phyloP scores from a whole-genome alignment of 73 alveolate species.

The Breviolum minutum region DNA sequence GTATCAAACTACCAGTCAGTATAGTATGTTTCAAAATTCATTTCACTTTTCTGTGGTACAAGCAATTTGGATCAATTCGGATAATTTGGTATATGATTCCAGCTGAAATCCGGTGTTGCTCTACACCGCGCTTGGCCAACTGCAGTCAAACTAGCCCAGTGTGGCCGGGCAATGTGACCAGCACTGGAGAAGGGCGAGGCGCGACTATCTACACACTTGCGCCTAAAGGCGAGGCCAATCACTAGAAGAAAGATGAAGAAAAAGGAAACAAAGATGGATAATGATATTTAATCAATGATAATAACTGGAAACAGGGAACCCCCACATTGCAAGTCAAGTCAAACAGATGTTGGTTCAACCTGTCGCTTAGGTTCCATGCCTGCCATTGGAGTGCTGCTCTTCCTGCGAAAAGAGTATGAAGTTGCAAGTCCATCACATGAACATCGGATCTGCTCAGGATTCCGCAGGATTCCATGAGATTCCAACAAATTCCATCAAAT shows the following conservation, averaged over 20 bases:
- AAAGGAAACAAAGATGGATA: too few relatives aligned
- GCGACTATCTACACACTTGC: conserved; percentile 84
- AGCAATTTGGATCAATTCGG: neutral
- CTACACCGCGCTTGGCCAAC: neutral
- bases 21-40: too few relatives aligned
- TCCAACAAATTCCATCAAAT: neutral
- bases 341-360: too few relatives aligned
- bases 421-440: too few relatives aligned
- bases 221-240: conserved; percentile 28
- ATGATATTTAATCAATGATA: too few relatives aligned
- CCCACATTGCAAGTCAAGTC: too few relatives aligned
- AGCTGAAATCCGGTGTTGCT: neutral
- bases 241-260: too few relatives aligned
- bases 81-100: too few relatives aligned
- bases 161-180: conserved; percentile 52
- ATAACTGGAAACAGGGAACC: too few relatives aligned
- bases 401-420: neutral
- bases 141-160: neutral
- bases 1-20: too few relatives aligned
- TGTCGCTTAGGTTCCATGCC: neutral
- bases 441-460: neutral
- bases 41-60: neutral
- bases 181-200: conserved; percentile 93
- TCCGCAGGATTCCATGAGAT: neutral
- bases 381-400: conserved; percentile 76